Base-by-base conservation (phyloP, 345 rosid genomes). In the Psidium friedrichsthalianum region DNA sequence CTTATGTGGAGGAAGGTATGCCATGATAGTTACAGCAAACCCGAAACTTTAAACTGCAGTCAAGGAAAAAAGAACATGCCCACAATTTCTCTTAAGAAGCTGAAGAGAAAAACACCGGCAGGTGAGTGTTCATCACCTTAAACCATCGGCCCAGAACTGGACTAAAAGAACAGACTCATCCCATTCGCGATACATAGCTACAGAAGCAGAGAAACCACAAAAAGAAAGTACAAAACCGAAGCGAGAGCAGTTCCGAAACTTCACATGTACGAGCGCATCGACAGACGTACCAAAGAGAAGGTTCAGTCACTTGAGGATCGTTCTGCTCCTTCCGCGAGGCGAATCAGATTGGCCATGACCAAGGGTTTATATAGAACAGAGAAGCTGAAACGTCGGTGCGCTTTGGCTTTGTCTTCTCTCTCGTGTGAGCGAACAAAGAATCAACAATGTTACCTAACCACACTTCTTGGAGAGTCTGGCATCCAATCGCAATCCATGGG, bases 1-100 rank as follows among this genome's bases (percentile, higher is more conserved):
- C 86, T 83, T 89, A 85, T 89, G 87, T 25, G 85, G 89, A 53
- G 90, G 87, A 76, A 88, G 82, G 74, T 88, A 86, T 32, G 90
- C 87, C 90, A 88, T 88, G 74, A 76, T 32, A 36, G 64, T 3
- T 49, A 32, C 13, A 40, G n/a, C 7, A 10, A 10, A 24, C 51
- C 15, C 11, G 25, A 51, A 78, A 64, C 44, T 32, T 6, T 4
- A 32, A 32, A 36, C 6, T 32, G 76, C 76, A 16, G 76, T 64
- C 44, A 16, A 32, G 42, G 47, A 44, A 27, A 61, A 16, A 15
- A 64, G 8, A 16, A 55, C 44, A 61, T 8, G 76, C 44, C 76
- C 76, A 29, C 44, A 10, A 64, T 64, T 61, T 32, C 22, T 64
- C 76, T 29, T 20, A 8, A 32, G 44, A 64, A 4, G 21, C 6